A percentile compares a stretch with the other conserved stretches of the same genome.
Conservation (phyloP, 2,329 filamentous ascomycete genomes). For the Botryosphaeria agaves region DNA sequence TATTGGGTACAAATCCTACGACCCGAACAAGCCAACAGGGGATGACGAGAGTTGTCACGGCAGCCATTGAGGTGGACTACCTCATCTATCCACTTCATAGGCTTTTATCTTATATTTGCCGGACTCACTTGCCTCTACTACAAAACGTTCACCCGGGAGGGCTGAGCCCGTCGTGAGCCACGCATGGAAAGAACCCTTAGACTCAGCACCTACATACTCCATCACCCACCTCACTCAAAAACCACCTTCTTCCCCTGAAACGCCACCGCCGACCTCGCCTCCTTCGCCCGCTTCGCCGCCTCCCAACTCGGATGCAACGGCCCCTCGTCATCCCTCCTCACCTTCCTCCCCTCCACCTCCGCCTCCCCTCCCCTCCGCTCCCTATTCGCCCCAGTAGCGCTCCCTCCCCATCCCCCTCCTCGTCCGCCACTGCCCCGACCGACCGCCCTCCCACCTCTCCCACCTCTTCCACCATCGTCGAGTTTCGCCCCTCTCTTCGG, state of each 20-base stretch:
- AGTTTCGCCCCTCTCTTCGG: constrained; percentile 35
- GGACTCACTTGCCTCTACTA: no score
- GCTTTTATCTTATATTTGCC: no score
- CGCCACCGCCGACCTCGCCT: constrained; percentile 28
- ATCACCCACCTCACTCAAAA: constrained; percentile 45
- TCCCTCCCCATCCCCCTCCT: constrained; percentile 7
- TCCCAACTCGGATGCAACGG: constrained; percentile 48
- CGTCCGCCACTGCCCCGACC: constrained; percentile 7
- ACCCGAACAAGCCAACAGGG: no score
- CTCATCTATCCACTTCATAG: no score
- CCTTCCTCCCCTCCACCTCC: constrained; percentile 12
- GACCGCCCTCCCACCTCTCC: constrained; percentile 7
- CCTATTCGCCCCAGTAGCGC: constrained; percentile 15
- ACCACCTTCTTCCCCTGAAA: constrained; percentile 45
- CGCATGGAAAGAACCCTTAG: no score
- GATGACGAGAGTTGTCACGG: no score
- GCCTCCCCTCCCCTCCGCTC: constrained; percentile 9
- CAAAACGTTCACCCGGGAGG: no score
- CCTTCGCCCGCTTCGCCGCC: constrained; percentile 42
- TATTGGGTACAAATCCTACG: no score
- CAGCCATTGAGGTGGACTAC: no score
- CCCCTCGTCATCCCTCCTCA: constrained; percentile 28
- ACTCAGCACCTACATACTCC: no score
- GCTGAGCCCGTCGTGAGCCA: no score
- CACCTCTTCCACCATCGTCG: constrained; percentile 8